Conservation (phyloP, 2,329 filamentous ascomycete species). For the Paecilomyces variotii region DNA sequence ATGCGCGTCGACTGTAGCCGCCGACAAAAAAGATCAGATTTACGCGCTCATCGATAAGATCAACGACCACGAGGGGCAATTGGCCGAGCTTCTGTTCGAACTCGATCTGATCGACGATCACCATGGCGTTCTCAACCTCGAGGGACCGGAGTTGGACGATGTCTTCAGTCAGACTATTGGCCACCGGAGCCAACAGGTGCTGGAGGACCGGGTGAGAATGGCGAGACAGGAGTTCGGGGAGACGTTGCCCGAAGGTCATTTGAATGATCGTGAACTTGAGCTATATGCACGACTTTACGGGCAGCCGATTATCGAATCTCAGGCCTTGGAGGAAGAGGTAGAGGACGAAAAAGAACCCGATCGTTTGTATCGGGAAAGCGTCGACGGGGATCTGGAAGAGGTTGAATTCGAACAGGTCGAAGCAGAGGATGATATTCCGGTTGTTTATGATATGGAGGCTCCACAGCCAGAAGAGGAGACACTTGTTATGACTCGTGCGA, state of each 20-base stretch:
- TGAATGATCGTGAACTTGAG: conserved; percentile 62
- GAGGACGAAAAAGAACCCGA: conserved; percentile 24
- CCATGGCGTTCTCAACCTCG: conserved; percentile 13
- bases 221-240: conserved; percentile 71
- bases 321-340: conserved; percentile 17
- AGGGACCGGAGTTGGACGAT: conserved; percentile 19
- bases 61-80: conserved; percentile 24
- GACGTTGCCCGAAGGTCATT: conserved; percentile 61
- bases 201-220: conserved; percentile 49
- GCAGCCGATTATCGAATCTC: conserved; percentile 46
- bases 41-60: conserved; percentile 31
- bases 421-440: conserved; percentile 12
- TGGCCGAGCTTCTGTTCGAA: conserved; percentile 28
- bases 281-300: conserved; percentile 80
- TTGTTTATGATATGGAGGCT: conserved; percentile 24
- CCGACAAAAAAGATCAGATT: conserved; percentile 21
- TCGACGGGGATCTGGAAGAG: conserved; percentile 29
- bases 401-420: conserved; percentile 17
- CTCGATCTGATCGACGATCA: conserved; percentile 23
- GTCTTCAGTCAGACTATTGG: conserved; percentile 21
- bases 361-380: conserved; percentile 30
- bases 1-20: conserved; percentile 14
- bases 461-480: conserved; percentile 18
- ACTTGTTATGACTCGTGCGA: conserved; percentile 23
- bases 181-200: conserved; percentile 21